Evolutionary conservation across 2,329 filamentous ascomycete species (phyloP).

Genomic region (Cytospora leucostoma): DNA sequence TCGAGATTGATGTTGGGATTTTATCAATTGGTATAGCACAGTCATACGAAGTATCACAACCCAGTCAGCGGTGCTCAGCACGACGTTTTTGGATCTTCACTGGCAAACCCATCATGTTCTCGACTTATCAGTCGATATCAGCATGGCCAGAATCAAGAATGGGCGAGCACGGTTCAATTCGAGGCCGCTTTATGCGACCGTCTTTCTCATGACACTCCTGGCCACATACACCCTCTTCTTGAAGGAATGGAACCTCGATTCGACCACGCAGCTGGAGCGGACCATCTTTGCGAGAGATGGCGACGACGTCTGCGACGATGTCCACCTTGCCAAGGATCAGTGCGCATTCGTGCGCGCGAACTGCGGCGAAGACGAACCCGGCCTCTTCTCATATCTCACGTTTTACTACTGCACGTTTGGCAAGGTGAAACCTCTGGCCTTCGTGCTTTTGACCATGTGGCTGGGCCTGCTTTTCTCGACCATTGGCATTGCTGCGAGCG

Average conservation of each 20-base stretch:
- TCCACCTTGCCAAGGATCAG: slow-evolving; percentile 76
- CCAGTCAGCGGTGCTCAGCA: not conserved
- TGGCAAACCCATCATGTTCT: slow-evolving; percentile 21
- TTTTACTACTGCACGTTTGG: slow-evolving; percentile 85
- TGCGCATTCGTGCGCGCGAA: slow-evolving; percentile 83
- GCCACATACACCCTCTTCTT: slow-evolving; percentile 47
- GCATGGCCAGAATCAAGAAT: slow-evolving; percentile 33
- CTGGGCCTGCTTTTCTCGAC: slow-evolving; percentile 89
- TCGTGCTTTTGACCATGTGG: slow-evolving; percentile 77
- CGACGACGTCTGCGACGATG: slow-evolving; percentile 68
- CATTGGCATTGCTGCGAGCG: slow-evolving; percentile 95
- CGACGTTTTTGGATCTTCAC: not conserved
- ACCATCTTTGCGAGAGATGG: slow-evolving; percentile 32
- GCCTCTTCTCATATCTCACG: slow-evolving; percentile 82
- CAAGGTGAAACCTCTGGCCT: slow-evolving; percentile 72
- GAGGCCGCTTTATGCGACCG: slow-evolving; percentile 52
- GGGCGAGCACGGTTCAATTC: slow-evolving; percentile 44
- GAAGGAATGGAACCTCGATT: slow-evolving; percentile 11
- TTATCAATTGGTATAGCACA: not conserved
- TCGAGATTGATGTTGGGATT: not conserved
- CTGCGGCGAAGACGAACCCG: slow-evolving; percentile 86
- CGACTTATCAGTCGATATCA: slow-evolving; percentile 22
- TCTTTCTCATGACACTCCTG: slow-evolving; percentile 49
- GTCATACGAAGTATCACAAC: slow-evolving; percentile 1
- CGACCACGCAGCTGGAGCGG: not conserved